phyloP scores from a whole-genome alignment of 495 filamentous ascomycete genomes.

The Aspergillus asperescens region DNA sequence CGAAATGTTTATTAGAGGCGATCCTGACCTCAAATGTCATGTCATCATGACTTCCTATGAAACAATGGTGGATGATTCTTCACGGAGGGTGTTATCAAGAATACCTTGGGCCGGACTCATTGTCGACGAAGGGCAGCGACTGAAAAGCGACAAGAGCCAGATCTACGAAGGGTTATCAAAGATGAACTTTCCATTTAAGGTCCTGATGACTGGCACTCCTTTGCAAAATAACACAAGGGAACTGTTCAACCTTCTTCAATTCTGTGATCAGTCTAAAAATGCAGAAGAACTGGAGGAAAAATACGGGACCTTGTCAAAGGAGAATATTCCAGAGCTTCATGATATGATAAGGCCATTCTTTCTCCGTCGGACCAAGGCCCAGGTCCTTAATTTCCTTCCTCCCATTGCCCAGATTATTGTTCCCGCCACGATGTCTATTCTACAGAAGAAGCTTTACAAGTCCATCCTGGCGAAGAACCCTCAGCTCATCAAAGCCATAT shows the following conservation, averaged over 20 bases:
- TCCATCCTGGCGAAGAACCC: constrained; percentile 88
- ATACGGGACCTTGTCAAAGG: constrained; percentile 67
- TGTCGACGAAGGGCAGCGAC: constrained; percentile 91
- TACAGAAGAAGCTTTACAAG: constrained; percentile 93
- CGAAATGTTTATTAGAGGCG: constrained; percentile 72
- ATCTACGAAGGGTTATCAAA: constrained; percentile 69
- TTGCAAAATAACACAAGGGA: constrained; percentile 94
- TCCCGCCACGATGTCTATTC: constrained; percentile 82
- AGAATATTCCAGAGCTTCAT: constrained; percentile 76
- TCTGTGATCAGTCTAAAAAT: constrained; percentile 66
- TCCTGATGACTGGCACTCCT: constrained; percentile 85
- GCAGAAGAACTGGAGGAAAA: constrained; percentile 68
- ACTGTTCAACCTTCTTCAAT: constrained; percentile 92
- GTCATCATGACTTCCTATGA: constrained; percentile 95
- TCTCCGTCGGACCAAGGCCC: constrained; percentile 76
- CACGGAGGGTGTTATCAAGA: constrained; percentile 53
- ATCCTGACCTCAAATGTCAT: constrained; percentile 67
- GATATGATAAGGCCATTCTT: constrained; percentile 81
- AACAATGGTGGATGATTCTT: constrained; percentile 65
- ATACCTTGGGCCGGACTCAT: constrained; percentile 84
- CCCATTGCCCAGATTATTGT: constrained; percentile 92
- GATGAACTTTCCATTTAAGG: constrained; percentile 70
- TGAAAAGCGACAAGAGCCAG: constrained; percentile 86
- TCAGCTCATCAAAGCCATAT: constrained; percentile 80
- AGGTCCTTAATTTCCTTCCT: constrained; percentile 84